phyloP scores from a whole-genome alignment of 2,329 filamentous ascomycete species.

The Nemania sp. region DNA sequence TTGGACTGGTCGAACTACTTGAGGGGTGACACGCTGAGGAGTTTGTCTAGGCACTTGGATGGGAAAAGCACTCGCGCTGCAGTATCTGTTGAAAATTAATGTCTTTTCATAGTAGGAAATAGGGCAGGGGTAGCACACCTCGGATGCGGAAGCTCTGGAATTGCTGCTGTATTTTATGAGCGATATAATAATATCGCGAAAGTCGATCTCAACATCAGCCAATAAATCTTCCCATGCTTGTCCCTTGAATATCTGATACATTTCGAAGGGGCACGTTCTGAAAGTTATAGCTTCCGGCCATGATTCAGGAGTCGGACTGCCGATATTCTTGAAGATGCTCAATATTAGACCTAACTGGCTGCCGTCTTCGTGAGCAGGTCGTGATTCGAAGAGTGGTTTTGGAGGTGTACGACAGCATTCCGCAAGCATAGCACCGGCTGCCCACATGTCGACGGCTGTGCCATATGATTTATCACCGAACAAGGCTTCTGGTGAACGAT shows the following conservation, averaged over 20 bases:
- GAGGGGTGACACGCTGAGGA: neutral
- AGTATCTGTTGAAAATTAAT: constrained; percentile 32
- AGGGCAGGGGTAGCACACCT: constrained; percentile 56
- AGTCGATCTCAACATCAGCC: constrained; percentile 67
- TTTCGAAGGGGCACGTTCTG: constrained; percentile 85
- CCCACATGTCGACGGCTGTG: constrained; percentile 87
- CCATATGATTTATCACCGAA: constrained; percentile 85
- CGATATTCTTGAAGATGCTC: constrained; percentile 91
- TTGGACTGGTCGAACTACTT: neutral
- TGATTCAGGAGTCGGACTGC: constrained; percentile 80
- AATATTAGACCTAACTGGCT: constrained; percentile 91
- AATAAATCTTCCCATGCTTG: constrained; percentile 78
- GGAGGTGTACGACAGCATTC: constrained; percentile 72
- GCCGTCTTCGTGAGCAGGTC: constrained; percentile 78
- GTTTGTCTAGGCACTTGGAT: neutral
- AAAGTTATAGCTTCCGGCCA: constrained; percentile 86
- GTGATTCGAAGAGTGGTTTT: constrained; percentile 83
- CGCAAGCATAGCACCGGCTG: constrained; percentile 83
- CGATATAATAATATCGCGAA: constrained; percentile 72
- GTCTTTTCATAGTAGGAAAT: neutral
- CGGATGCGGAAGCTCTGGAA: constrained; percentile 72
- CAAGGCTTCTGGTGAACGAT: constrained; percentile 88
- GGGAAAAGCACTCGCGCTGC: constrained; percentile 23
- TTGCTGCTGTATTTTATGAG: constrained; percentile 80
- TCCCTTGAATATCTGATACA: constrained; percentile 80